A percentile compares a stretch with the other conserved stretches of the same genome.
Conservation (phyloP, 352 stramenopile species). For the Pythium folliculosum region DNA sequence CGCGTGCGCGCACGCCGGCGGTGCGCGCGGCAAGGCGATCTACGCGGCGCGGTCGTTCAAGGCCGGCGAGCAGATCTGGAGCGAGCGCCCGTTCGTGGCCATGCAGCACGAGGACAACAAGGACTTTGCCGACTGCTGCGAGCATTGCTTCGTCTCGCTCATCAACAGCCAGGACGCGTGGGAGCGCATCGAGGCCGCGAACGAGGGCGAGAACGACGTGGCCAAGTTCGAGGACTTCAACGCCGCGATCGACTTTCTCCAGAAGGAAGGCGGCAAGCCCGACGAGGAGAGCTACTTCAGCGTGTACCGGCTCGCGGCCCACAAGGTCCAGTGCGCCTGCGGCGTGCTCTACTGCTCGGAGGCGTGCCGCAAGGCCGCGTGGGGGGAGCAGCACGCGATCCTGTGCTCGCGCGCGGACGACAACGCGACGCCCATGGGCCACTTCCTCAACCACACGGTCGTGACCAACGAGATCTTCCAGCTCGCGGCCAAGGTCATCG, state of each 20-base stretch:
- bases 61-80: slow-evolving; percentile 66
- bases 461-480: slow-evolving; percentile 95
- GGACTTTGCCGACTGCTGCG: slow-evolving; percentile 76
- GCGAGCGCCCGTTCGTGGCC: slow-evolving; percentile 59
- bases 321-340: slow-evolving; percentile 66
- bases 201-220: slow-evolving; percentile 40
- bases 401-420: slow-evolving; percentile 61
- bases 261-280: slow-evolving; percentile 66
- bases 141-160: slow-evolving; percentile 78
- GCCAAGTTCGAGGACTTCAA: slow-evolving; percentile 59
- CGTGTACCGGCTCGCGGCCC: slow-evolving; percentile 57
- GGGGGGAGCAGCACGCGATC: slow-evolving; percentile 74
- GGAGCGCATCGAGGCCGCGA: slow-evolving; percentile 51
- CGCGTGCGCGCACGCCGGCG: slow-evolving; percentile 45
- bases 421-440: slow-evolving; percentile 70
- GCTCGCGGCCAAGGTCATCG: slow-evolving; percentile 87
- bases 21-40: slow-evolving; percentile 76
- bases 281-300: slow-evolving; percentile 73
- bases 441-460: slow-evolving; percentile 77
- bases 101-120: slow-evolving; percentile 84
- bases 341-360: slow-evolving; percentile 87
- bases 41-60: slow-evolving; percentile 55
- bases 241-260: slow-evolving; percentile 54
- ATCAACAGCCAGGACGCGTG: slow-evolving; percentile 65
- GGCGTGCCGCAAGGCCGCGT: slow-evolving; percentile 68